Evolutionary conservation across 305 asterid genomes (phyloP).

Genomic region (Plantago rigida): DNA sequence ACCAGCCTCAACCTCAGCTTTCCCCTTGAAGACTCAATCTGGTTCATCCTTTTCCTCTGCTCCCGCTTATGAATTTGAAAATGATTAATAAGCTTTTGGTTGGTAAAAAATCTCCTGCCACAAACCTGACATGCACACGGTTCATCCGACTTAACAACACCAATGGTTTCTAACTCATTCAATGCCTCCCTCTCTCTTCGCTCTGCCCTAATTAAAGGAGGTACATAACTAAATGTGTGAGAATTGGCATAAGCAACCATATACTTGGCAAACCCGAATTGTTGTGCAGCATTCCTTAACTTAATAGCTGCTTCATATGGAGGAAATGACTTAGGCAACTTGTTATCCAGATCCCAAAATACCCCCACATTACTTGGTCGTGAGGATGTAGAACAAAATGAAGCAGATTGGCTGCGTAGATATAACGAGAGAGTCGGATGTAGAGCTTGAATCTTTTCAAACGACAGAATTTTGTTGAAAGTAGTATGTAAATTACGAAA

Average conservation of each 20-base stretch:
- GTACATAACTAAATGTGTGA: constrained; percentile 64
- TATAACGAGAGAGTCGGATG: constrained; percentile 6
- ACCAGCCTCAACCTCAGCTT: constrained; percentile 63
- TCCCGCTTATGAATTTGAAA: constrained; percentile 76
- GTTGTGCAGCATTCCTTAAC: constrained; percentile 51
- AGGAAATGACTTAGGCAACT: constrained; percentile 62
- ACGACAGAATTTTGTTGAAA: constrained; percentile 17
- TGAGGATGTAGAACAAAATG: constrained; percentile 26
- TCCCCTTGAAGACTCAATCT: constrained; percentile 75
- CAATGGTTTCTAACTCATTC: constrained; percentile 48
- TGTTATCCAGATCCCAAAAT: constrained; percentile 89
- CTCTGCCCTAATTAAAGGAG: constrained; percentile 45
- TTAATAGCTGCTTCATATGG: constrained; percentile 71
- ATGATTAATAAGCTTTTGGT: constrained; percentile 57
- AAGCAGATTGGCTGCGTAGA: constrained; percentile 30
- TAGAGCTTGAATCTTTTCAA: constrained; percentile 17
- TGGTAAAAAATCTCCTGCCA: constrained; percentile 66
- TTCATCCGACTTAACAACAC: constrained; percentile 44
- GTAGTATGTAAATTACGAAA: constrained; percentile 22
- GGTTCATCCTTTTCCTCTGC: constrained; percentile 60
- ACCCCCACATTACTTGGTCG: constrained; percentile 49
- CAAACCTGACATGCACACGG: constrained; percentile 70
- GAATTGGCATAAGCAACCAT: constrained; percentile 71
- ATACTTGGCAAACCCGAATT: constrained; percentile 63
- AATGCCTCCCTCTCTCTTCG: constrained; percentile 44